A percentile compares a stretch with the other conserved stretches of the same genome.
Evolutionary conservation across 2,329 filamentous ascomycete genomes (phyloP).

Genomic region (Endoconidiophora polonica): DNA sequence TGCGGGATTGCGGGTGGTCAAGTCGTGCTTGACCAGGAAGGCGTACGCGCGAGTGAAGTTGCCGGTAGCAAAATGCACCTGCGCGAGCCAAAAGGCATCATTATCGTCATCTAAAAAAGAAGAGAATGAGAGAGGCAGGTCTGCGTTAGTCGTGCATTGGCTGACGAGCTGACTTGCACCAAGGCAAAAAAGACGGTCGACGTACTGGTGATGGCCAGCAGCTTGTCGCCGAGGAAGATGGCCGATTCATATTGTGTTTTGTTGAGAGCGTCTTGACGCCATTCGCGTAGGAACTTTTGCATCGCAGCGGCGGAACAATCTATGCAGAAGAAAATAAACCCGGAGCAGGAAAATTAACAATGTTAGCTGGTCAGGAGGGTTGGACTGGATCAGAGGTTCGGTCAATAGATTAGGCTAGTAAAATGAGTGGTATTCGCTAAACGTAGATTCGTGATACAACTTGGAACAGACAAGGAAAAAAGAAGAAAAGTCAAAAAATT

Average conservation of each 20-base stretch:
- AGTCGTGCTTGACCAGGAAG: conserved; percentile 68
- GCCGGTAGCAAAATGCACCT: conserved; percentile 88
- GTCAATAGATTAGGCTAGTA: too few relatives aligned
- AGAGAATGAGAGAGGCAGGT: not conserved
- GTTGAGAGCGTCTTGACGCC: conserved; percentile 88
- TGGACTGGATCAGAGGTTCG: too few relatives aligned
- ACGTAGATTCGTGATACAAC: too few relatives aligned
- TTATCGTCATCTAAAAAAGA: conserved; percentile 58
- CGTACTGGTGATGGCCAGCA: conserved; percentile 81
- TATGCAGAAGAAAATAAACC: conserved; percentile 1
- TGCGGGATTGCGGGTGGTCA: conserved; percentile 64
- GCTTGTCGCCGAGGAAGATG: conserved; percentile 93
- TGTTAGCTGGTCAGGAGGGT: not conserved
- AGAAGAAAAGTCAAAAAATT: too few relatives aligned
- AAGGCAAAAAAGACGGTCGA: conserved; percentile 13
- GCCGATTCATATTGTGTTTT: conserved; percentile 94
- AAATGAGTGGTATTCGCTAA: not conserved
- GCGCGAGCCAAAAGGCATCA: conserved; percentile 95
- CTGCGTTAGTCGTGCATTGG: not conserved
- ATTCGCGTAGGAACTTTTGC: conserved; percentile 86
- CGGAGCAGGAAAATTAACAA: not conserved
- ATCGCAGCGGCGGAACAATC: conserved; percentile 30
- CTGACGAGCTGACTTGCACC: too few relatives aligned
- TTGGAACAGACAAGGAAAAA: too few relatives aligned
- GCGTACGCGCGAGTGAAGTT: conserved; percentile 87